These are phyloP conservation scores for Sarocladium oryzae DNA, from an alignment of 2,329 filamentous ascomycete species.

Conservation along the genomic window DNA sequence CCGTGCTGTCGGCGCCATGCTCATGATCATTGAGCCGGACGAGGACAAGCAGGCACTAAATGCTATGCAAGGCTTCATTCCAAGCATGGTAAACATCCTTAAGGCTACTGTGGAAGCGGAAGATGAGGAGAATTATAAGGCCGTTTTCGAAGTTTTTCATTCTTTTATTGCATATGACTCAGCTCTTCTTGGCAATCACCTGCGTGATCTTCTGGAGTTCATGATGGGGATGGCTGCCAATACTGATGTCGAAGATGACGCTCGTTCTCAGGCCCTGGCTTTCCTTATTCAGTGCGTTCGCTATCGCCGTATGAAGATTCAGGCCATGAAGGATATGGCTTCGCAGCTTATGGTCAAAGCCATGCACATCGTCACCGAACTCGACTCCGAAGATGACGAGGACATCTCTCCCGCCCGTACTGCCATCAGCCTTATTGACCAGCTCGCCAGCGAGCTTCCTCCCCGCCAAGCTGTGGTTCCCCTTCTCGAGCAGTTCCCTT, in stretches of 20 bases:
- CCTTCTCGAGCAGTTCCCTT: constrained; percentile 76
- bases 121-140: constrained; percentile 83
- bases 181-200: constrained; percentile 73
- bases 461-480: constrained; percentile 93
- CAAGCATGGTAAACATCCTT: constrained; percentile 81
- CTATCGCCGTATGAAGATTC: constrained; percentile 92
- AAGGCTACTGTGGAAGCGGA: constrained; percentile 73
- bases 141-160: constrained; percentile 95
- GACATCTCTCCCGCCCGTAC: constrained; percentile 74
- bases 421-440: constrained; percentile 81
- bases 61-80: constrained; percentile 73
- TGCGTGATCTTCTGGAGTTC: constrained; percentile 85
- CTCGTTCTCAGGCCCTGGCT: constrained; percentile 80
- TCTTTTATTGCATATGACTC: constrained; percentile 87
- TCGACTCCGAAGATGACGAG: constrained; percentile 69
- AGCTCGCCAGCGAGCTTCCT: constrained; percentile 80
- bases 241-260: constrained; percentile 72
- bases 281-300: constrained; percentile 91
- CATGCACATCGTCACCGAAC: constrained; percentile 83
- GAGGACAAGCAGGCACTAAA: constrained; percentile 70
- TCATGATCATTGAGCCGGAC: constrained; percentile 81
- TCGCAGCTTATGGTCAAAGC: constrained; percentile 81
- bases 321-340: constrained; percentile 77
- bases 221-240: constrained; percentile 85
- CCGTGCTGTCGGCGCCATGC: constrained; percentile 79